Evolutionary conservation across 2,329 filamentous ascomycete species (phyloP).

Genomic region (Colletotrichum tanaceti): DNA sequence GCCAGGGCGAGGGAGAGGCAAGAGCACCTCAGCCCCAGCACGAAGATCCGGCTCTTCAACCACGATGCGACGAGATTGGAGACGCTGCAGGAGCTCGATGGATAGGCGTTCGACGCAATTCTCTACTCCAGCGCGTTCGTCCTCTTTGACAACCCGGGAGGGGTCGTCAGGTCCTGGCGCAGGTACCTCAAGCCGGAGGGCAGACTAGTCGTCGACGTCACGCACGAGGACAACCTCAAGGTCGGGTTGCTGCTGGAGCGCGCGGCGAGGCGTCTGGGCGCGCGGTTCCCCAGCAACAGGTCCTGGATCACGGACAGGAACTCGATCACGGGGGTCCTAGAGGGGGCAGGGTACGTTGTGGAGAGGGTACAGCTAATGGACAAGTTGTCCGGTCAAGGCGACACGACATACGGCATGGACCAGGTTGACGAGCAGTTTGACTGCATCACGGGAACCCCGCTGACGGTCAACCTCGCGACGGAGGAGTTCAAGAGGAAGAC

Average conservation of each 20-base stretch:
- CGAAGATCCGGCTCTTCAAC: constrained; percentile 41
- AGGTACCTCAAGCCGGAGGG: constrained; percentile 46
- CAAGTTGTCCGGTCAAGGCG: constrained; percentile 44
- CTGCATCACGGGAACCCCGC: constrained; percentile 41
- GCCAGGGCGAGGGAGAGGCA: constrained; percentile 44
- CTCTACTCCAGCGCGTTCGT: constrained; percentile 52
- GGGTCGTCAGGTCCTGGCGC: constrained; percentile 47
- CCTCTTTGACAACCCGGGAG: constrained; percentile 46
- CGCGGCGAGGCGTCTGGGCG: constrained; percentile 43
- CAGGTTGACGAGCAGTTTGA: constrained; percentile 49
- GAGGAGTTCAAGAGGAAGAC: constrained; percentile 44
- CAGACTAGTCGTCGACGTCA: constrained; percentile 48
- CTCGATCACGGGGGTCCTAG: constrained; percentile 47
- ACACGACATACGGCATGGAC: constrained; percentile 43
- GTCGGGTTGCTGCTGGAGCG: constrained; percentile 46
- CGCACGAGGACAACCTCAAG: constrained; percentile 48
- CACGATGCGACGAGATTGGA: constrained; percentile 47
- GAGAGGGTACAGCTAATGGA: constrained; percentile 46
- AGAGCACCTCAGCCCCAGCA: constrained; percentile 40
- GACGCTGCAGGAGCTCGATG: constrained; percentile 40
- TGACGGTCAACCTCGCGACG: constrained; percentile 41
- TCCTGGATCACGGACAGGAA: constrained; percentile 47
- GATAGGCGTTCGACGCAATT: constrained; percentile 47
- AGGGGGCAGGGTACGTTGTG: constrained; percentile 45
- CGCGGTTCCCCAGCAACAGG: constrained; percentile 46